phyloP scores from a whole-genome alignment of 306 rosid species.

The Quercus ilex region DNA sequence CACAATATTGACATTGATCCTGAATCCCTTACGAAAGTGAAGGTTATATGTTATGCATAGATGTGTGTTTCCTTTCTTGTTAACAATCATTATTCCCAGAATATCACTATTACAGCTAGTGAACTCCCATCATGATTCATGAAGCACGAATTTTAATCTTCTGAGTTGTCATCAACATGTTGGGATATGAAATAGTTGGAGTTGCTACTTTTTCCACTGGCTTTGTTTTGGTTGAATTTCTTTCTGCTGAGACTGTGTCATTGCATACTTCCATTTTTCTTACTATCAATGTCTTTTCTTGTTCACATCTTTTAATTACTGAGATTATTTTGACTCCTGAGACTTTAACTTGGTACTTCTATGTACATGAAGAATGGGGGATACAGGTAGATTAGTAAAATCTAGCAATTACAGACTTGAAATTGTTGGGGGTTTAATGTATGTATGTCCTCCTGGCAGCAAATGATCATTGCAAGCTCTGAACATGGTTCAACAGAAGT shows the following conservation, averaged over 20 bases:
- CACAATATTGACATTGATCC: slow-evolving; percentile 42
- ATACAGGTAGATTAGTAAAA: slow-evolving; percentile 1
- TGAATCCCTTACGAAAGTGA: slow-evolving; percentile 35
- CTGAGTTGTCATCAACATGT: not conserved
- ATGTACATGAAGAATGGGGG: slow-evolving; percentile 8
- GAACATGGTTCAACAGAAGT: slow-evolving; percentile 23
- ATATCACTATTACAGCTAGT: not conserved
- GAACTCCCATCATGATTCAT: slow-evolving; percentile 7
- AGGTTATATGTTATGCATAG: slow-evolving; percentile 24
- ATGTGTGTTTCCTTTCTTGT: slow-evolving; percentile 1
- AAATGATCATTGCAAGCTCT: slow-evolving; percentile 36
- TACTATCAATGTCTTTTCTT: not conserved
- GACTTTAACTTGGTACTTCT: slow-evolving; percentile 6
- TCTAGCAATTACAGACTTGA: not conserved
- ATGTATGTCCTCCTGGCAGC: slow-evolving; percentile 36
- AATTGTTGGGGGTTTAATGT: slow-evolving; percentile 6
- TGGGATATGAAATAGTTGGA: not conserved
- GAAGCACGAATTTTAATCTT: slow-evolving; percentile 1
- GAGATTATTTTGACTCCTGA: slow-evolving; percentile 1
- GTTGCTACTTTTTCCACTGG: not conserved
- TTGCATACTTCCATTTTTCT: slow-evolving; percentile 13
- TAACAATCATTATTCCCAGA: not conserved
- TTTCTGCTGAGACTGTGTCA: not conserved
- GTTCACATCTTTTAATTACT: not conserved
- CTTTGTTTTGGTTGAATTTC: not conserved